Percentiles rank a stretch among this genome's conserved stretches.
phyloP scores from a whole-genome alignment of 768 basidiomycete species.

The Rhodotorula taiwanensis region DNA sequence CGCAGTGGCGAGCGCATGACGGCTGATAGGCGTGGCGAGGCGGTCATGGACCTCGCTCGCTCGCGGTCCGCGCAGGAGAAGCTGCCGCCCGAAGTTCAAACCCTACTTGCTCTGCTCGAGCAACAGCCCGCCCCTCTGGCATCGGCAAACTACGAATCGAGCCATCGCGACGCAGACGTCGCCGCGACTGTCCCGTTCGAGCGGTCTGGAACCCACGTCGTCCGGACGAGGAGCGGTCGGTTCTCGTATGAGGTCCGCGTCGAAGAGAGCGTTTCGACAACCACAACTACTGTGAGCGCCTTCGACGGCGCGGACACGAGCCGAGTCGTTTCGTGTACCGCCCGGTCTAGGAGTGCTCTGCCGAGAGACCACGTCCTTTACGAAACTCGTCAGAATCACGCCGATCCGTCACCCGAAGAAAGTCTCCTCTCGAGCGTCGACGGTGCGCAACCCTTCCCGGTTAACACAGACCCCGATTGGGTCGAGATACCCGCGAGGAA shows the following conservation, averaged over 20 bases:
- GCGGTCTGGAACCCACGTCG: neutral
- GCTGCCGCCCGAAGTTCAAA: slow-evolving; percentile 20
- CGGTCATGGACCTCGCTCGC: no score
- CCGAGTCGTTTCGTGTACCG: neutral
- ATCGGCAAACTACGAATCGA: no score
- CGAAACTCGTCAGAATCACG: no score
- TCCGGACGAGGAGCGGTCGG: neutral
- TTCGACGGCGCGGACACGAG: slow-evolving; percentile 1
- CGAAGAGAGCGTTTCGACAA: slow-evolving; percentile 39
- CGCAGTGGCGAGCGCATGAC: neutral
- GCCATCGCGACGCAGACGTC: no score
- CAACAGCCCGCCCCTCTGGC: neutral
- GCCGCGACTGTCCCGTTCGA: neutral
- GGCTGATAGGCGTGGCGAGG: neutral
- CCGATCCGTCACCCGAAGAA: no score
- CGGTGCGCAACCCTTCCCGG: no score
- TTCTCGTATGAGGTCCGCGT: slow-evolving; percentile 38
- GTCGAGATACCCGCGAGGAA: neutral
- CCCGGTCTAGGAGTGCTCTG: no score
- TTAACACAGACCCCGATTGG: no score
- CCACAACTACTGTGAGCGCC: slow-evolving; percentile 12
- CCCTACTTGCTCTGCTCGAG: slow-evolving; percentile 13
- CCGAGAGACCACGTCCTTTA: no score
- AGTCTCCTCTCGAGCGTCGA: no score
- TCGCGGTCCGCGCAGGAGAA: slow-evolving; percentile 5